These are phyloP conservation scores for Suhomyces sp. DNA, from an alignment of 805 yeast species.

Conservation along the genomic window DNA sequence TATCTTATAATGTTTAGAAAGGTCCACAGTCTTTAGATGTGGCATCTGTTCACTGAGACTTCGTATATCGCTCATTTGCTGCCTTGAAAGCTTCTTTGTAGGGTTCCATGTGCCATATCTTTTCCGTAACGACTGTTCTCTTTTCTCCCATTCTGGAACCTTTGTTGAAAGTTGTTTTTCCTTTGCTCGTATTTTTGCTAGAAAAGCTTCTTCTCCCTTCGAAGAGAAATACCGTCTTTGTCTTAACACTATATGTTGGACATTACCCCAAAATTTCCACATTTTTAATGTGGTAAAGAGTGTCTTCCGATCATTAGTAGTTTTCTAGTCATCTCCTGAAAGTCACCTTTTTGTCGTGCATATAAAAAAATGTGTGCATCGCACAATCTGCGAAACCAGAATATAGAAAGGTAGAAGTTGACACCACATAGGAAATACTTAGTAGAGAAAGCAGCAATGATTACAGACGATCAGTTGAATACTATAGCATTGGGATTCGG, in stretches of 20 bases:
- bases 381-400: too few species aligned
- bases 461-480: slow-evolving; percentile 78
- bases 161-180: slow-evolving; percentile 39
- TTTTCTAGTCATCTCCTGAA: too few species aligned
- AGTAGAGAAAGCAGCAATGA: slow-evolving; percentile 68
- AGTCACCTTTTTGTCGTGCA: too few species aligned
- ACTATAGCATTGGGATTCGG: slow-evolving; percentile 74
- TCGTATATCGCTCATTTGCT: slow-evolving; percentile 65
- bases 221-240: too few species aligned
- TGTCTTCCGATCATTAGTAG: too few species aligned
- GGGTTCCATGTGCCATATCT: slow-evolving; percentile 74
- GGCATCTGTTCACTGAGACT: slow-evolving; percentile 58
- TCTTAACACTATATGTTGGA: too few species aligned
- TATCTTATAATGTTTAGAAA: slow-evolving; percentile 63
- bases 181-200: slow-evolving; percentile 16
- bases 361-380: too few species aligned
- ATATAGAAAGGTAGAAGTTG: slow-evolving; percentile 2
- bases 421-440: slow-evolving; percentile 3
- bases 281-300: too few species aligned
- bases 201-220: background rate
- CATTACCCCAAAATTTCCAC: too few species aligned
- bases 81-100: slow-evolving; percentile 61
- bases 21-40: slow-evolving; percentile 52
- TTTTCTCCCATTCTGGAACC: slow-evolving; percentile 61
- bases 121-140: slow-evolving; percentile 60